Evolutionary conservation across 2,329 filamentous ascomycete species (phyloP), one percentile per base, ranked within the genome.

Genomic region (Beauveria scarabaeidicola): DNA sequence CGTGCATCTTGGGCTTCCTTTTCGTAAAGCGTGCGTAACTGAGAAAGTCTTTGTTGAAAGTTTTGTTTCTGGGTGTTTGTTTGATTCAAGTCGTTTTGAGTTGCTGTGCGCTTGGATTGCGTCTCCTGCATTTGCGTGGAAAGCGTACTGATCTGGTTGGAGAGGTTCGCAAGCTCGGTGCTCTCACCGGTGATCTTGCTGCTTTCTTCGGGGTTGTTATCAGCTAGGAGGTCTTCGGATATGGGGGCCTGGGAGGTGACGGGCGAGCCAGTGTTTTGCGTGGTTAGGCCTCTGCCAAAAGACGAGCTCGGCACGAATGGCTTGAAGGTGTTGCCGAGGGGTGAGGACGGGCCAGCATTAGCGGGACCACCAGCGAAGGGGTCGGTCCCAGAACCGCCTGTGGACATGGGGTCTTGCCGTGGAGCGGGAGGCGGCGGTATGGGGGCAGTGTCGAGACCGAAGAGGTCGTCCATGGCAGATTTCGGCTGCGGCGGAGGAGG

Each of bases 81-180:
- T 68, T 92, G 90, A 62, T 82, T 89, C 55, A 97, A 76, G 61
- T 96, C 90, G 64, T 88, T 87, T 72, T 97, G 91, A 0, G 89
- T 88, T 2, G 84, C 83, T 5, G 78, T 82, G 63, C 91, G 88
- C 74, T 96, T 93, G 38, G 81, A 84, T 70, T 96, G 91, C 1
- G 96, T 88, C 66, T 93, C 91, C 70, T 96, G 91, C 85, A 96
- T 96, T 75, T 99, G 91, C 69, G 88, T 95, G 0, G 92, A 89
- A 59, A 99, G 76, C 2, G 89, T 93, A 36, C 91, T 87, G 64
- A 99, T 91, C 72, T 97, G 94, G 71, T 96, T 97, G 1, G 93
- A 97, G 66, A 99, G 80, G 70, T 99, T 97, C 55, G 92, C 94
- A 61, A 99, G 81, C 72, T 99, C 94, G 0, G 89, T 88, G 2